A percentile compares a stretch with the other conserved stretches of the same genome.
These are phyloP conservation scores for Clarireedia hainanense DNA, from an alignment of 2,329 filamentous ascomycete species.

Conservation along the genomic window DNA sequence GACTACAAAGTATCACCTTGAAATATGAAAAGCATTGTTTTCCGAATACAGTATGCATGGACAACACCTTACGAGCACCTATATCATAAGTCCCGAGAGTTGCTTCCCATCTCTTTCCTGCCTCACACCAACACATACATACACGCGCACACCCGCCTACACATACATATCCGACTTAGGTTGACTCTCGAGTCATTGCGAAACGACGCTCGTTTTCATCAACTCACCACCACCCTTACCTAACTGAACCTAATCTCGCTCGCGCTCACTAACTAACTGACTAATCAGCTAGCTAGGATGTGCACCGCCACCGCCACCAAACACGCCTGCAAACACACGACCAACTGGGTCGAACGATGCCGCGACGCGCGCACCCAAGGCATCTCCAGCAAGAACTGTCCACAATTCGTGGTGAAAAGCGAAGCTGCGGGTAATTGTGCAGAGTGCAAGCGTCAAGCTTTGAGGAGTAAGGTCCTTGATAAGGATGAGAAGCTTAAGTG, in stretches of 20 bases:
- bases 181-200: no score
- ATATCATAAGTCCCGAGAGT: neutral
- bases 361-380: neutral
- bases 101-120: neutral
- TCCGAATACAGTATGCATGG: no score
- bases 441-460: neutral
- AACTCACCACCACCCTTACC: neutral
- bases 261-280: neutral
- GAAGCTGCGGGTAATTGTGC: neutral
- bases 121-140: neutral
- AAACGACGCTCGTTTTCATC: no score
- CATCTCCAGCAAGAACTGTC: neutral
- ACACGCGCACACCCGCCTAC: neutral
- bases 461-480: no score
- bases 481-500: neutral
- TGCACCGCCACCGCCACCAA: neutral
- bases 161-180: no score
- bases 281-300: neutral
- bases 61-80: no score
- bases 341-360: neutral
- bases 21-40: no score
- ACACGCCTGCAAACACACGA: neutral
- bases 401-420: neutral
- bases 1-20: no score
- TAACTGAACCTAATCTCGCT: no score